phyloP scores from a whole-genome alignment of 2,329 filamentous ascomycete genomes.

The Cladophialophora immunda region DNA sequence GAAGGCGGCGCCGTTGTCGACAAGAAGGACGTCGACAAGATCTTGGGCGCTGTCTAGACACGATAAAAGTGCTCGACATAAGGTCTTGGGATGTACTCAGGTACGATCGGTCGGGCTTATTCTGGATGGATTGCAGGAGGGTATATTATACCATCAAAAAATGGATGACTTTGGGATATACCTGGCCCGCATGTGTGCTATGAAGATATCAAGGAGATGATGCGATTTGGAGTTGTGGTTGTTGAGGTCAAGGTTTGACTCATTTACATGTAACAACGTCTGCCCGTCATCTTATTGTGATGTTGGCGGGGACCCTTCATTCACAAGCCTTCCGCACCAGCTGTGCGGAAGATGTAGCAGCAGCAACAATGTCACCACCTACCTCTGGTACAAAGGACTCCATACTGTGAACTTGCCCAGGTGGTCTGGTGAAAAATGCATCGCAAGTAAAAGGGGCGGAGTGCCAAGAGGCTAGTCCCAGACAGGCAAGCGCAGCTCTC shows the following conservation, averaged over 20 bases:
- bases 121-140: conserved; percentile 17
- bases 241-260: conserved; percentile 1
- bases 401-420: too few relatives aligned
- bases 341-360: conserved; percentile 1
- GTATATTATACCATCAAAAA: conserved; percentile 31
- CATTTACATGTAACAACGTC: conserved; percentile 24
- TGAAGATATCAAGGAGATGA: conserved; percentile 17
- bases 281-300: conserved; percentile 5
- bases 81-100: background rate
- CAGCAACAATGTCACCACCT: conserved; percentile 10
- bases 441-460: conserved; percentile 14
- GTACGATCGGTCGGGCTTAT: conserved; percentile 12
- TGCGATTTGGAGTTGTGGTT: conserved; percentile 18
- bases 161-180: conserved; percentile 16
- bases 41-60: conserved; percentile 59
- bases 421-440: too few relatives aligned
- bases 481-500: conserved; percentile 17
- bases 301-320: conserved; percentile 14
- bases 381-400: conserved; percentile 2
- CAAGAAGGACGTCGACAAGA: conserved; percentile 84
- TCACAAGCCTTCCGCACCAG: background rate
- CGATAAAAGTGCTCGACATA: background rate
- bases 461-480: conserved; percentile 16
- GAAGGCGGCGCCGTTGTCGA: conserved; percentile 87
- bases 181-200: conserved; percentile 1